Evolutionary conservation across 139 green algal genomes (phyloP).

Genomic region (Picochlorum sp.): DNA sequence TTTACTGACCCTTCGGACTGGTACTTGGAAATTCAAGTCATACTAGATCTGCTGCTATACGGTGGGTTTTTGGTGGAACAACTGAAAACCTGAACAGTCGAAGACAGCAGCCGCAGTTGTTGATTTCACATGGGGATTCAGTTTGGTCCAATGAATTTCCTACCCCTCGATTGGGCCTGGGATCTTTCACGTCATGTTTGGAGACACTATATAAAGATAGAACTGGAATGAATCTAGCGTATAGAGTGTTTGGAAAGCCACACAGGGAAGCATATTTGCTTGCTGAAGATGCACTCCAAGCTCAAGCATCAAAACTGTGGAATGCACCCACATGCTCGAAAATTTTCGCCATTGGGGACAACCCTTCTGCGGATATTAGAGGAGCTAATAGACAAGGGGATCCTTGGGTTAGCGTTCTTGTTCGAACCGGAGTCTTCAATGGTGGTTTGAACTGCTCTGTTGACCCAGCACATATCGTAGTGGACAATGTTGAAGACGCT

Average conservation of each 20-base stretch:
- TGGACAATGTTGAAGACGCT: conserved; percentile 53
- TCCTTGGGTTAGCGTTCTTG: conserved; percentile 73
- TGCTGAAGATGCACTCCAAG: conserved; percentile 42
- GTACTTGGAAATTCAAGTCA: conserved; percentile 50
- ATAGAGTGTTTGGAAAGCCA: conserved; percentile 54
- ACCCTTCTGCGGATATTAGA: conserved; percentile 63
- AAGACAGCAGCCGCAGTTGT: conserved; percentile 14
- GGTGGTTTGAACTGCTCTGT: conserved; percentile 36
- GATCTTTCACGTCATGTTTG: conserved; percentile 52
- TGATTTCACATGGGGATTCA: conserved; percentile 56
- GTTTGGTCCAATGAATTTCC: conserved; percentile 63
- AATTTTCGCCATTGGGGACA: conserved; percentile 77
- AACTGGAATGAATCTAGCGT: conserved; percentile 13
- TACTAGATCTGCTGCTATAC: conserved; percentile 26
- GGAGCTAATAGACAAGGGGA: conserved; percentile 48
- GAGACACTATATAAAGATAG: conserved; percentile 36
- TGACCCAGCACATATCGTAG: conserved; percentile 53
- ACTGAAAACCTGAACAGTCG: background rate
- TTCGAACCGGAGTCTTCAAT: conserved; percentile 65
- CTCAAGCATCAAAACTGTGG: conserved; percentile 44
- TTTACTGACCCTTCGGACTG: conserved; percentile 66
- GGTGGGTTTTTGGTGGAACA: conserved; percentile 6
- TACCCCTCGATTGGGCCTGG: conserved; percentile 55
- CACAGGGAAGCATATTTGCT: conserved; percentile 52
- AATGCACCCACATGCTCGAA: background rate